Evolutionary conservation across 371 early-diverging fungal species (phyloP), one percentile per base, ranked within the genome.

Genomic region (Actinomortierella wolfii): DNA sequence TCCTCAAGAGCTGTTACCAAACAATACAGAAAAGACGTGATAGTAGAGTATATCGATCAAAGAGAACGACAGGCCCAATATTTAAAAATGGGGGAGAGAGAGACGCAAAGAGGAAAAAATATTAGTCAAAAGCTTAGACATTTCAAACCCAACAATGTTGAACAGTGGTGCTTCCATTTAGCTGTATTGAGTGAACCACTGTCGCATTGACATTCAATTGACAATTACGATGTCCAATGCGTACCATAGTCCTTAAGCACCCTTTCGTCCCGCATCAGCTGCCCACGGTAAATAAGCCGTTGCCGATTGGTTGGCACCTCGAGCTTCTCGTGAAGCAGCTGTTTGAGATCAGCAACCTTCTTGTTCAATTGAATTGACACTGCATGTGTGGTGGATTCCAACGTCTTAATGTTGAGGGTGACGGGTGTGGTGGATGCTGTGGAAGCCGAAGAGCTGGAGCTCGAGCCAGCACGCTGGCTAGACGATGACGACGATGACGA

Each of bases 281-380:
- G 76, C 51, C 86, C 86, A 63, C 83, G 84, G 51, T 83, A 86
- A 57, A 86, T 86, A 49, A 86, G 63, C 8, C 86, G 82, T 49
- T 86, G 86, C 23, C 85, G 78, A 43, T 75, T 70, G 34, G 75
- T 78, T 8, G 83, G 82, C 2, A 86, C 83, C 58, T 83, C 77
- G 51, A 83, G 79, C 49, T 79, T 73, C 29, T 68, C 44, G 26
- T 83, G 79, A 14, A 86, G 82, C 20, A 78, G 80, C 23, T 81
- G 78, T 52, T 86, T 86, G 23, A 86, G 77, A 23, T 83, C 74
- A 40, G 82, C 64, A 2, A 86, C 85, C 1, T 85, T 81, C 13
- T 84, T 80, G 59, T 64, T 75, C 47, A 81, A 76, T 62, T 81
- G 67, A 7, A 85, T 56, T 2, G 79, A 76, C 45, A 86, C 82